Conservation (phyloP, 345 rosid species). For the Sisymbrium irio region DNA sequence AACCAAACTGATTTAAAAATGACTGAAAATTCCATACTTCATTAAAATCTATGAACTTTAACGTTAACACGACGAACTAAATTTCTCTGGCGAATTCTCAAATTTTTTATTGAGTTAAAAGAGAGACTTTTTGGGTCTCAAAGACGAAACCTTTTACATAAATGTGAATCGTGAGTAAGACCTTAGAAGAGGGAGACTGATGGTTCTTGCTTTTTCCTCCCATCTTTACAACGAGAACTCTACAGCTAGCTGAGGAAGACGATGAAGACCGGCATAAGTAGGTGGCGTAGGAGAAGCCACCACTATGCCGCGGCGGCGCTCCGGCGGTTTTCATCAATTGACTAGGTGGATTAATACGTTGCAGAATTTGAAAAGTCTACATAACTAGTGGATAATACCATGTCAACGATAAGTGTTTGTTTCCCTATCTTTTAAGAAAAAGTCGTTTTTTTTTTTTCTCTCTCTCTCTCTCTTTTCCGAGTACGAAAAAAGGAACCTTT, state of each 20-base stretch:
- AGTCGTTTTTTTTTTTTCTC: neutral
- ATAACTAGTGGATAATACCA: constrained; percentile 30
- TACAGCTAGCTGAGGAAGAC: constrained; percentile 27
- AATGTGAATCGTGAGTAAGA: constrained; percentile 21
- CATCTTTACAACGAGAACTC: constrained; percentile 40
- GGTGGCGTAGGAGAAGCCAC: constrained; percentile 16
- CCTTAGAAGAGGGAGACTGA: constrained; percentile 44
- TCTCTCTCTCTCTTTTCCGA: neutral
- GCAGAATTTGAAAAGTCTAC: constrained; percentile 20
- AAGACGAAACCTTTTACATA: constrained; percentile 12
- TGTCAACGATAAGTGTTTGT: constrained; percentile 10
- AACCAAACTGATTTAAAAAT: neutral
- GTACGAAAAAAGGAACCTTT: neutral
- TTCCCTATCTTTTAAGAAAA: neutral
- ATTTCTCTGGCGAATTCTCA: neutral
- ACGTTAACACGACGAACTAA: neutral
- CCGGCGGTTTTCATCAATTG: constrained; percentile 36
- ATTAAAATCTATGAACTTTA: neutral
- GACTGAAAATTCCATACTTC: neutral
- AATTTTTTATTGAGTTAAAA: neutral
- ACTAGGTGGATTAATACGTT: neutral
- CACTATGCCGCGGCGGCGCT: constrained; percentile 29
- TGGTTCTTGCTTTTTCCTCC: constrained; percentile 49
- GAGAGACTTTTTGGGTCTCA: constrained; percentile 1
- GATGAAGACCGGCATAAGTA: constrained; percentile 27